These are phyloP conservation scores for Penicillium hesseltinei DNA, from an alignment of 2,329 filamentous ascomycete genomes.

Conservation along the genomic window DNA sequence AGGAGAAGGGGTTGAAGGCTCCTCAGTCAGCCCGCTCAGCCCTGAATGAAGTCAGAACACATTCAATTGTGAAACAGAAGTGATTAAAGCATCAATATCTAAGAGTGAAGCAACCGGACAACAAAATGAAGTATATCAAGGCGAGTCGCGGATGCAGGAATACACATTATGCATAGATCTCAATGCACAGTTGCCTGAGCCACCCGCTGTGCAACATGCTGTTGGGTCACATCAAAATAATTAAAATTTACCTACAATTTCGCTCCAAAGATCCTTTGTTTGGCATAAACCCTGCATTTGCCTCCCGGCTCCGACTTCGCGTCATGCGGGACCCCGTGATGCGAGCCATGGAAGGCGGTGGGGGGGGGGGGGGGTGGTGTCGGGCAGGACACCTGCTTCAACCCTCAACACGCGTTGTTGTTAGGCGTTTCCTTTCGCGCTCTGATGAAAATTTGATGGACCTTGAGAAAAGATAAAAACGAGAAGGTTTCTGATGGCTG, in stretches of 20 bases:
- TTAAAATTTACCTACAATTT: neutral
- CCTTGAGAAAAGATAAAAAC: neutral
- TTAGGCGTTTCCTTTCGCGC: neutral
- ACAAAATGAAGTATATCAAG: neutral
- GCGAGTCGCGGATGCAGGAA: neutral
- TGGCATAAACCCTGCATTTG: slow-evolving; percentile 14
- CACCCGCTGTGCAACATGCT: neutral
- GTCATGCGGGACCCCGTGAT: slow-evolving; percentile 27
- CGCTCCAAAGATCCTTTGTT: neutral
- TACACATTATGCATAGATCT: neutral
- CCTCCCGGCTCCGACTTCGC: slow-evolving; percentile 41
- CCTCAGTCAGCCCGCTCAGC: slow-evolving; percentile 14
- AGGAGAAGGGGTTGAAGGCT: slow-evolving; percentile 9
- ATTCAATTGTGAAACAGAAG: neutral
- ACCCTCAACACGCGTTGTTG: neutral
- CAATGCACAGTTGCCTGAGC: neutral
- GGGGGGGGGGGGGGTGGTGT: no score
- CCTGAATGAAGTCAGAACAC: slow-evolving; percentile 15
- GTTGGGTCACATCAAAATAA: neutral
- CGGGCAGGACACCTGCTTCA: neutral
- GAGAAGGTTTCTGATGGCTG: neutral
- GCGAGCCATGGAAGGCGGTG: slow-evolving; percentile 5
- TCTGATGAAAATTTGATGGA: neutral
- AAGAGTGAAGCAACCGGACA: neutral
- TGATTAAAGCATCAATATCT: neutral